A percentile compares a stretch with the other conserved stretches of the same genome.
Evolutionary conservation across 805 yeast species (phyloP).

Genomic region (Hanseniaspora hatyaiensis): DNA sequence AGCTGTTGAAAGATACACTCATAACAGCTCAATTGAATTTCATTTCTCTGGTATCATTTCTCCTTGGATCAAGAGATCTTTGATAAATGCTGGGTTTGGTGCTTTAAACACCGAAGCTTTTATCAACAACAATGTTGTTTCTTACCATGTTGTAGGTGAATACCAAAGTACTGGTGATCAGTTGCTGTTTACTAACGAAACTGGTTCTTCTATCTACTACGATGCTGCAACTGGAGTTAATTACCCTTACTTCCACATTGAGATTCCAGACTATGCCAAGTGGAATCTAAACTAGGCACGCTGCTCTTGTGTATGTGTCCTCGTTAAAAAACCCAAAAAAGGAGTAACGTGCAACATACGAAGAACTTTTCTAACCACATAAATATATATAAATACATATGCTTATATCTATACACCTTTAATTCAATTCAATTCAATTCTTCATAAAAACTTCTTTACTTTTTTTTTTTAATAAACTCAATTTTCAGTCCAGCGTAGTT

Average conservation of each 20-base stretch:
- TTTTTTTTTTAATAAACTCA: too few relatives aligned
- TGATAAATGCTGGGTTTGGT: constrained; percentile 70
- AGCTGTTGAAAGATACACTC: constrained; percentile 56
- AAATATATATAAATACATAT: too few relatives aligned
- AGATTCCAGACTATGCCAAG: constrained; percentile 28
- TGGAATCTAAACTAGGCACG: constrained; percentile 22
- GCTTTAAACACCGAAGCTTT: constrained; percentile 34
- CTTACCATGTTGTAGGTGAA: constrained; percentile 25
- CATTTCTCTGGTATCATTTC: constrained; percentile 77
- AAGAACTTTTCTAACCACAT: too few relatives aligned
- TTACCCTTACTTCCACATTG: constrained; percentile 30
- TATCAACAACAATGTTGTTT: constrained; percentile 27
- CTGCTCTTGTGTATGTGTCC: too few relatives aligned
- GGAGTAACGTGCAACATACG: background rate
- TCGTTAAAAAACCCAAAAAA: too few relatives aligned
- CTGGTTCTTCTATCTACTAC: constrained; percentile 17
- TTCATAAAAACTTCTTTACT: too few relatives aligned
- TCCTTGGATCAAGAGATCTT: constrained; percentile 76
- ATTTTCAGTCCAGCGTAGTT: too few relatives aligned
- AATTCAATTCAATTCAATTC: too few relatives aligned
- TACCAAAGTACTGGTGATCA: constrained; percentile 18
- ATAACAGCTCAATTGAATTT: constrained; percentile 69
- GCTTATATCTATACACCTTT: too few relatives aligned
- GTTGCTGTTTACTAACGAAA: constrained; percentile 3
- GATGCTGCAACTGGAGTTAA: constrained; percentile 27